Base-by-base conservation (phyloP, 2,329 filamentous ascomycete genomes). In the Lecanicillium sp. region DNA sequence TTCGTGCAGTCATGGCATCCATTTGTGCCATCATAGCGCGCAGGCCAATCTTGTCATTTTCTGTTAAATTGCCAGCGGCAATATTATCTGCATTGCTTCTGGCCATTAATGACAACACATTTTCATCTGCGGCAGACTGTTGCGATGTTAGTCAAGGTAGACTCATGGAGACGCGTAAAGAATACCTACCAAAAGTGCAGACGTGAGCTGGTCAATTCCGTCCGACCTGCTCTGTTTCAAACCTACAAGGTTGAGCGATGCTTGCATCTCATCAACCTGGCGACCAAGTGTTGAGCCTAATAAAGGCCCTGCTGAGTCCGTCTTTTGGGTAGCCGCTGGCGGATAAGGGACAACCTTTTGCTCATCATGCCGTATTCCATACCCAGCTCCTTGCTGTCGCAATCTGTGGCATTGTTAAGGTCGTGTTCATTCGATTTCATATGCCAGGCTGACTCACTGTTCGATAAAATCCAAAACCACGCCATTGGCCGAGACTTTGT, bases 381-480 rank as follows among this genome's bases (percentile, higher is more conserved):
- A 61, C 33, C 62, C 62, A 44, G 60, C 62, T 14, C 60, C 58
- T 48, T 57, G 53, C n/a, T 51, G 59, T 17, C 58, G 59, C 32
- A 65, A 42, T 41, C 62, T 65, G 19, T 19, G 32, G 33, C 16
- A 16, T 9, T 13, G 39, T 52, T 32, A 47, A 31, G 28, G 37
- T 51, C 31, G 4, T 28, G 11, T 1, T 12, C 11, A n/a, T 27
- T 1, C 14, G 14, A 15, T 14, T 4, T 30, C 14, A 19, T 17
- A 4, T 15, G 15, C 19, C 13, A 20, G 14, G 18, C 3, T 12
- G 17, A 64, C 73, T 59, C 58, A 78, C 74, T 70, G 67, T 43
- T 74, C 65, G 35, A 94, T 77, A 56, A 95, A 88, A 53, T 87
- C 80, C 11, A 80, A 67, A 51, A 83, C 73, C 48, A 88, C 68